Percentiles rank a stretch among this genome's conserved stretches.
Conservation (phyloP, 768 basidiomycete species). For the Boletellus emodensis region DNA sequence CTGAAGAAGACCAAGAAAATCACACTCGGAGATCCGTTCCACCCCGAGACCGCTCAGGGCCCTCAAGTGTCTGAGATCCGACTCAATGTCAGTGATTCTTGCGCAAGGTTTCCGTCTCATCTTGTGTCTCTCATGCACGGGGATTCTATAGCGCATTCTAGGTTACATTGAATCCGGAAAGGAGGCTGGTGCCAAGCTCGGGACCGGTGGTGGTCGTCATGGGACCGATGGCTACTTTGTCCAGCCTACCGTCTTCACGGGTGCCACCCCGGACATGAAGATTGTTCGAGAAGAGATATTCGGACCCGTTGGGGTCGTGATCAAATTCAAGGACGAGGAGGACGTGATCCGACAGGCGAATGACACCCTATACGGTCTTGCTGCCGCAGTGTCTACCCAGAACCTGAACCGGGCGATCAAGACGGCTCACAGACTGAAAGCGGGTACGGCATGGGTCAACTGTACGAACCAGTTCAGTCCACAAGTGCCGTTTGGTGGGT, state of each 20-base stretch:
- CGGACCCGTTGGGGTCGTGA: conserved; percentile 72
- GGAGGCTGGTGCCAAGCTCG: conserved; percentile 62
- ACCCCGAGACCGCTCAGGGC: conserved; percentile 57
- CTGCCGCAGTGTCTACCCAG: conserved; percentile 80
- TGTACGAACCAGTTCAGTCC: conserved; percentile 28
- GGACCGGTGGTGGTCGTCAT: conserved; percentile 57
- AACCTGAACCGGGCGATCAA: conserved; percentile 71
- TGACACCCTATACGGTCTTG: conserved; percentile 83
- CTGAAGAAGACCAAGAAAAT: conserved; percentile 49
- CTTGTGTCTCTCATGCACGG: not conserved
- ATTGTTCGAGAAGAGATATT: conserved; percentile 78
- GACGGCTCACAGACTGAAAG: conserved; percentile 70
- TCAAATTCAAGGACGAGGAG: conserved; percentile 69
- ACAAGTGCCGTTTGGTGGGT: conserved; percentile 78
- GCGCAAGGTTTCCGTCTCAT: not conserved
- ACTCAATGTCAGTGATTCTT: conserved; percentile 51
- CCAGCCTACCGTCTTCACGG: conserved; percentile 69
- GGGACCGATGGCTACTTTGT: conserved; percentile 69
- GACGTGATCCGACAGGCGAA: conserved; percentile 76
- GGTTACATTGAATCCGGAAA: conserved; percentile 75
- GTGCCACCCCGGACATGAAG: conserved; percentile 64
- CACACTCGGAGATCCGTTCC: conserved; percentile 73
- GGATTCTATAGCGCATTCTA: conserved; percentile 60
- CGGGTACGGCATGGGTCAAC: conserved; percentile 75
- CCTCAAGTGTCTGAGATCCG: conserved; percentile 77